Conservation (phyloP, 371 early-diverging fungal species). For the Apophysomyces ossiformis region DNA sequence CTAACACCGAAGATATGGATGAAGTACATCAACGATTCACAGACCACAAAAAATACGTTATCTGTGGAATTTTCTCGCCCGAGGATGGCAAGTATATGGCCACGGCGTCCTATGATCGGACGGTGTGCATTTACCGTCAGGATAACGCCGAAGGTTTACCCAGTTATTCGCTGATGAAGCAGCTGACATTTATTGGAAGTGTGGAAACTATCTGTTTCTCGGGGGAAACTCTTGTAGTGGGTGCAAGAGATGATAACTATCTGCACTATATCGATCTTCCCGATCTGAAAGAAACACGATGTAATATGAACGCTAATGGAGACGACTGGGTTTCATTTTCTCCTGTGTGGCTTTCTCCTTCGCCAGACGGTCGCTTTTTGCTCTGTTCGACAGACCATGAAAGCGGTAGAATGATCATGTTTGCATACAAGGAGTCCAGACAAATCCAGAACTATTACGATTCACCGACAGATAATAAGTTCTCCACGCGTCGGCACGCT, state of each 20-base stretch:
- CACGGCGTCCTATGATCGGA: conserved; percentile 76
- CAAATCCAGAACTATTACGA: conserved; percentile 74
- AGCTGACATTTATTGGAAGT: conserved; percentile 56
- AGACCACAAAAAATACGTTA: conserved; percentile 76
- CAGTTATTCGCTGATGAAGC: conserved; percentile 29
- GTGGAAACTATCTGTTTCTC: conserved; percentile 67
- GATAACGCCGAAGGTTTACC: conserved; percentile 14
- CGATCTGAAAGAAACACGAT: conserved; percentile 37
- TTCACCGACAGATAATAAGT: conserved; percentile 59
- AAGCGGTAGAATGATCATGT: conserved; percentile 73
- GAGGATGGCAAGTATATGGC: conserved; percentile 58
- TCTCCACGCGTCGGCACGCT: conserved; percentile 59
- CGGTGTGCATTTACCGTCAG: conserved; percentile 60
- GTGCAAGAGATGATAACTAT: conserved; percentile 74
- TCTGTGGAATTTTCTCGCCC: conserved; percentile 64
- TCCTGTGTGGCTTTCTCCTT: conserved; percentile 66
- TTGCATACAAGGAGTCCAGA: conserved; percentile 46
- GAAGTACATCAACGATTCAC: conserved; percentile 57
- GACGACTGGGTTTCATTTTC: conserved; percentile 88
- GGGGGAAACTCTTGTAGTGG: conserved; percentile 55
- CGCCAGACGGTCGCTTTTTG: conserved; percentile 61
- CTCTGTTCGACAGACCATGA: conserved; percentile 74
- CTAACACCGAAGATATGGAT: conserved; percentile 53
- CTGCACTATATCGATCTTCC: conserved; percentile 68
- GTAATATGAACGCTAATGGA: conserved; percentile 79